Evolutionary conservation across 495 filamentous ascomycete genomes (phyloP).

Genomic region (Tetracladium setigerum): DNA sequence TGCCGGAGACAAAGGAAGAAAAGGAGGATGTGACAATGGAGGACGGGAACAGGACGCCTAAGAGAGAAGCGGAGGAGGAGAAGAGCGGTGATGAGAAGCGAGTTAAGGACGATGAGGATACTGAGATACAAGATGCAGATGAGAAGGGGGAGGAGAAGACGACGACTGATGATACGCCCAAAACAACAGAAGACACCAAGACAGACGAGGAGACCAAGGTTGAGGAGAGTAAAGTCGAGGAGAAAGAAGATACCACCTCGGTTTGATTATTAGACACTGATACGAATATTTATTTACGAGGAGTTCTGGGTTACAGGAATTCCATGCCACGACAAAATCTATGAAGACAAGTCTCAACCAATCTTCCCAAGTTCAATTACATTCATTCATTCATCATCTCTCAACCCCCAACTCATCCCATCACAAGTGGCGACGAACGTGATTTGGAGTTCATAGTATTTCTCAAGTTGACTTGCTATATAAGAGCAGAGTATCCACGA

Average conservation of each 20-base stretch:
- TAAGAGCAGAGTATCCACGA: too few species aligned
- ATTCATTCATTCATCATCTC: too few species aligned
- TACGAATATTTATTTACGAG: too few species aligned
- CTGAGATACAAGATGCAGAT: constrained; percentile 11
- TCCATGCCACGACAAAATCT: too few species aligned
- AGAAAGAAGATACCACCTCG: constrained; percentile 6
- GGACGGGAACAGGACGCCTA: constrained; percentile 24
- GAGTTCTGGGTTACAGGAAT: too few species aligned
- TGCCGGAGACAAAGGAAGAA: constrained; percentile 6
- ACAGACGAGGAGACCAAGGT: not conserved
- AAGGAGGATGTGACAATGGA: constrained; percentile 12
- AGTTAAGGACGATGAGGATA: constrained; percentile 30
- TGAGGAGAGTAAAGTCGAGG: constrained; percentile 3
- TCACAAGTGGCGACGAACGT: too few species aligned
- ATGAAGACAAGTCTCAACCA: too few species aligned
- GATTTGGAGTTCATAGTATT: too few species aligned
- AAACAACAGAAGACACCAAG: not conserved
- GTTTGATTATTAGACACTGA: constrained; percentile 1
- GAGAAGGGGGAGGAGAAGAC: constrained; percentile 15
- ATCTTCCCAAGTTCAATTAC: too few species aligned
- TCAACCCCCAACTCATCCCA: too few species aligned
- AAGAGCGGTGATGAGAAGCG: constrained; percentile 23
- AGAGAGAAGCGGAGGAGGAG: constrained; percentile 38
- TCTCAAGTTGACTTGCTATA: too few species aligned
- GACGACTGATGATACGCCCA: too few species aligned